These are phyloP conservation scores for Diaporthe vaccinii DNA, from an alignment of 2,329 filamentous ascomycete species.

Conservation along the genomic window DNA sequence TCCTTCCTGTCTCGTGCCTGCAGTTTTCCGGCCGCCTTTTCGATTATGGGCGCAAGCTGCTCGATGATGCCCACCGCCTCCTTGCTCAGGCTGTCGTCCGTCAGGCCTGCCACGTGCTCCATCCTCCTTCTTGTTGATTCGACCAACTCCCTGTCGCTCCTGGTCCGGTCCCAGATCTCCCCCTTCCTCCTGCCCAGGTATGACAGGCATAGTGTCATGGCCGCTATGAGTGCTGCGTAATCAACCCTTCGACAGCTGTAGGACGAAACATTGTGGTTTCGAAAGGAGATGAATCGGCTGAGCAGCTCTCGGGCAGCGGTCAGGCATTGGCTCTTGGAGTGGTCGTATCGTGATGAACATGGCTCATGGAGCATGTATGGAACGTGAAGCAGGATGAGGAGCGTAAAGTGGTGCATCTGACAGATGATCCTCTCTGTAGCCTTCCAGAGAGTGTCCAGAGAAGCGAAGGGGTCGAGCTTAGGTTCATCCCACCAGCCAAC, in stretches of 20 bases:
- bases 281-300: constrained; percentile 62
- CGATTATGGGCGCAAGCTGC: constrained; percentile 58
- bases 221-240: constrained; percentile 65
- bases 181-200: constrained; percentile 56
- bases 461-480: constrained; percentile 44
- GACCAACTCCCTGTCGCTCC: constrained; percentile 54
- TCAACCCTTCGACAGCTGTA: constrained; percentile 64
- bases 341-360: constrained; percentile 56
- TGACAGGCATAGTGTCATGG: constrained; percentile 64
- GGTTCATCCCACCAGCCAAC: constrained; percentile 63
- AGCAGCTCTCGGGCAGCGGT: constrained; percentile 66
- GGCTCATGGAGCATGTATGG: constrained; percentile 65
- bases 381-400: constrained; percentile 66
- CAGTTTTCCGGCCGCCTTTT: constrained; percentile 45
- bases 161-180: constrained; percentile 38
- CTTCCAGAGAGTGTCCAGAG: constrained; percentile 44
- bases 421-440: constrained; percentile 56
- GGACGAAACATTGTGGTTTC: constrained; percentile 53
- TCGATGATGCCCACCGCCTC: constrained; percentile 60
- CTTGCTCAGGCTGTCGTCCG: constrained; percentile 56
- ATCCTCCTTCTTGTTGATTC: constrained; percentile 54
- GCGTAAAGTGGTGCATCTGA: constrained; percentile 65
- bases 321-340: constrained; percentile 63
- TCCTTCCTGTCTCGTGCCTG: constrained; percentile 39
- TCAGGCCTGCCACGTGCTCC: constrained; percentile 53